Evolutionary conservation across 805 yeast genomes (phyloP).

Genomic region (Wickerhamiella bombiphila): DNA sequence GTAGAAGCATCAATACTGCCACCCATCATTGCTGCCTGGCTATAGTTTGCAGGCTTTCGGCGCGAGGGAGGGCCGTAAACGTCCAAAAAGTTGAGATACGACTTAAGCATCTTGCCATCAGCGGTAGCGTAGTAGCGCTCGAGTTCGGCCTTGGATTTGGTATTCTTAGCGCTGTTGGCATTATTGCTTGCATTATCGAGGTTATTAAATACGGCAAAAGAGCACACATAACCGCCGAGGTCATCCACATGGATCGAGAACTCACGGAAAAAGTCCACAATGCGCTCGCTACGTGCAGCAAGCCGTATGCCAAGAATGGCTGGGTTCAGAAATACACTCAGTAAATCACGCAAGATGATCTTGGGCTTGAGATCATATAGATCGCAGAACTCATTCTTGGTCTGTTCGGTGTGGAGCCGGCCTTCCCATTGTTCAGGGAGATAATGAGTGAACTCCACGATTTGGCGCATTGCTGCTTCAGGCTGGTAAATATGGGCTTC

Average conservation of each 20-base stretch:
- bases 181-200: slow-evolving; percentile 38
- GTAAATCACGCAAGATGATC: slow-evolving; percentile 58
- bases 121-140: slow-evolving; percentile 32
- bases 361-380: slow-evolving; percentile 61
- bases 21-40: background rate
- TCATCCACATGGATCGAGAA: slow-evolving; percentile 86
- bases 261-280: slow-evolving; percentile 84
- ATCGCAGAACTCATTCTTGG: slow-evolving; percentile 67
- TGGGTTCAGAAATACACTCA: slow-evolving; percentile 74
- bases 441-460: slow-evolving; percentile 81
- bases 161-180: slow-evolving; percentile 11
- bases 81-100: slow-evolving; percentile 75
- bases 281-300: slow-evolving; percentile 55
- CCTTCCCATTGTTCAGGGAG: slow-evolving; percentile 81
- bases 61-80: slow-evolving; percentile 40
- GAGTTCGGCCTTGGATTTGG: slow-evolving; percentile 22
- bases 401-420: slow-evolving; percentile 66
- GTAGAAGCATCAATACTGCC: background rate
- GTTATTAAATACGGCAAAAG: slow-evolving; percentile 82
- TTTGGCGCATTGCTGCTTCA: slow-evolving; percentile 65
- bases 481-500: slow-evolving; percentile 77
- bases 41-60: slow-evolving; percentile 4
- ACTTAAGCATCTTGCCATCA: slow-evolving; percentile 83
- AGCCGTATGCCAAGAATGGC: slow-evolving; percentile 76
- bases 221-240: slow-evolving; percentile 74